Percentiles rank a stretch among this genome's conserved stretches.
These are phyloP conservation scores for Pseudomonodictys pantanalensis DNA, from an alignment of 495 filamentous ascomycete genomes.

Conservation along the genomic window DNA sequence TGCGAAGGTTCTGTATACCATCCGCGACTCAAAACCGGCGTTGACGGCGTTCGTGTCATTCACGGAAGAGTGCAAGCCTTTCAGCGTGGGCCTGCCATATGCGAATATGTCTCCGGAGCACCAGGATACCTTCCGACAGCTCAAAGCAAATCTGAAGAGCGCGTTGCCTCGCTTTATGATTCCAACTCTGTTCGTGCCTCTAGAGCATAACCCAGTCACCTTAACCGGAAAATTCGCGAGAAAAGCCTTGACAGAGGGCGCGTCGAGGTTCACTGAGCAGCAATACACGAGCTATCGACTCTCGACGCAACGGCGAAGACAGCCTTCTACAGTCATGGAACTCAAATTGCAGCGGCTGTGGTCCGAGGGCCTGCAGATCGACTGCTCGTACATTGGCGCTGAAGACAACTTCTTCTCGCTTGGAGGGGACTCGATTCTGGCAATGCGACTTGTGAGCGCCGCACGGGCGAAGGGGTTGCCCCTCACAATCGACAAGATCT, in stretches of 20 bases:
- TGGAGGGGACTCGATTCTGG: constrained; percentile 14
- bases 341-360: background rate
- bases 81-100: background rate
- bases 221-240: constrained; percentile 18
- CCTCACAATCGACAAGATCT: background rate
- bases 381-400: background rate
- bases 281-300: constrained; percentile 41
- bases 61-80: background rate
- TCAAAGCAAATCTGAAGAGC: constrained; percentile 9
- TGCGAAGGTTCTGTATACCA: constrained; percentile 12
- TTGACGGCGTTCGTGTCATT: constrained; percentile 19
- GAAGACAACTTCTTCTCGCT: constrained; percentile 2
- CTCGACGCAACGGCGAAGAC: background rate
- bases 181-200: constrained; percentile 22
- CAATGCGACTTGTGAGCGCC: background rate
- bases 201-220: constrained; percentile 20
- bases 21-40: too few relatives aligned
- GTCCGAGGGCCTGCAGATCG: background rate
- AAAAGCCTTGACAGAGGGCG: constrained; percentile 10
- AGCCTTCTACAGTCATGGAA: background rate
- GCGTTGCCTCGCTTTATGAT: constrained; percentile 29
- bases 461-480: background rate
- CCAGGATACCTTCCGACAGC: background rate
- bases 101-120: background rate
- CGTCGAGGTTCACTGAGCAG: background rate